Evolutionary conservation across 1,284 basidiomycete genomes (phyloP), one percentile per base, ranked within the genome.

Genomic region (Sparassis latifolia): DNA sequence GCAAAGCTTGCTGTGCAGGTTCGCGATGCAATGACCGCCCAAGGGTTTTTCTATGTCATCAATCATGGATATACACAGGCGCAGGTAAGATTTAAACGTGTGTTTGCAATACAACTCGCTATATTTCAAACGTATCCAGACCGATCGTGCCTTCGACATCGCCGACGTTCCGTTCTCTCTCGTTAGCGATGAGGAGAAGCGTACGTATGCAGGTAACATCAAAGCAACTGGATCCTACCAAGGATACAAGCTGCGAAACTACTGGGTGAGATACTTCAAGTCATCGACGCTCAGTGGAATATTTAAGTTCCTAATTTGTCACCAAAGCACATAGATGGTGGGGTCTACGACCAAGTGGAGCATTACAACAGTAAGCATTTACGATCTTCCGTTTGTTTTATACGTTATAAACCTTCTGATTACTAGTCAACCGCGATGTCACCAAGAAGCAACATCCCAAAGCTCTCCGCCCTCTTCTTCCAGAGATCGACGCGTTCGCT

Each of bases 11-110:
- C 77, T 1, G 56, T 63, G 20, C 70, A 77, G 57, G 69, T 81
- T 6, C 73, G 74, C 38, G 69, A 80, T 51, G 84, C 84, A 0
- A 74, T 87, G 69, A 66, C 71, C 2, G 73, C 72, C 12, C 72
- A 80, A 46, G 83, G 78, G 7, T 87, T 82, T 62, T 80, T 82
- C 66, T 84, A 79, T 55, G 71, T 77, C 27, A 58, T 80, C 49
- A 80, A 82, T 52, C 81, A 84, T 54, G 80, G 80, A 4, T 74
- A 76, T 45, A 67, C 65, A 0, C 61, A 65, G 38, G 64, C 68
- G 12, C 70, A 79, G 67, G 81, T 72, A 52, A 44, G 27, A n/a
- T n/a, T n/a, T 5, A 12, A 58, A 52, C 10, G 38, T 44, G 35
- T 38, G 35, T 38, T 44, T 28, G 6, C 10, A 10, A n/a, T n/a